Conservation (phyloP, 2,329 filamentous ascomycete genomes). For the Aspergillus fumigatiaffinis region DNA sequence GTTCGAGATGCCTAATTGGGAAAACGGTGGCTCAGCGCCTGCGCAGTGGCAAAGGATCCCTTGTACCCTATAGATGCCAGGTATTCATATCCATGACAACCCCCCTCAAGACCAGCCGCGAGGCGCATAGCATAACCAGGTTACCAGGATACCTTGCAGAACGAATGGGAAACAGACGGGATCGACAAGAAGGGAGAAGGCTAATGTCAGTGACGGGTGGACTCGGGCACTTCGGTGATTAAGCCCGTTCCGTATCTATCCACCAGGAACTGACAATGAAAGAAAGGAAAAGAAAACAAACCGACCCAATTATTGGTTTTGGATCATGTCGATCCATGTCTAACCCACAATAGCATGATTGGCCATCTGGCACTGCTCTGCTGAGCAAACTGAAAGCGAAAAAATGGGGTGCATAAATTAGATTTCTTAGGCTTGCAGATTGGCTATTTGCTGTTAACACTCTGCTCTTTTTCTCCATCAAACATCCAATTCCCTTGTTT, state of each 20-base stretch:
- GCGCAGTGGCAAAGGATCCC: neutral
- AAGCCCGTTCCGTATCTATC: no score
- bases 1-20: neutral
- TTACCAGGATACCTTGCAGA: neutral
- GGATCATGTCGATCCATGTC: neutral
- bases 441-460: neutral
- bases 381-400: neutral
- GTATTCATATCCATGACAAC: neutral
- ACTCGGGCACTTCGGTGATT: no score
- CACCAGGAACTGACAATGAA: neutral
- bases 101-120: no score
- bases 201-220: no score
- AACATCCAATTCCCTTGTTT: neutral
- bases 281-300: no score
- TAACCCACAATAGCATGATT: neutral
- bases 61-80: neutral
- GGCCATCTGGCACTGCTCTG: no score
- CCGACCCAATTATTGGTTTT: no score
- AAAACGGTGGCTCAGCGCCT: neutral
- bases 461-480: neutral
- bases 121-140: no score
- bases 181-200: neutral
- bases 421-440: neutral
- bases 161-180: neutral
- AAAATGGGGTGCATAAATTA: constrained; percentile 1